phyloP scores from a whole-genome alignment of 371 early-diverging fungal genomes.

The Mortierella sp. region DNA sequence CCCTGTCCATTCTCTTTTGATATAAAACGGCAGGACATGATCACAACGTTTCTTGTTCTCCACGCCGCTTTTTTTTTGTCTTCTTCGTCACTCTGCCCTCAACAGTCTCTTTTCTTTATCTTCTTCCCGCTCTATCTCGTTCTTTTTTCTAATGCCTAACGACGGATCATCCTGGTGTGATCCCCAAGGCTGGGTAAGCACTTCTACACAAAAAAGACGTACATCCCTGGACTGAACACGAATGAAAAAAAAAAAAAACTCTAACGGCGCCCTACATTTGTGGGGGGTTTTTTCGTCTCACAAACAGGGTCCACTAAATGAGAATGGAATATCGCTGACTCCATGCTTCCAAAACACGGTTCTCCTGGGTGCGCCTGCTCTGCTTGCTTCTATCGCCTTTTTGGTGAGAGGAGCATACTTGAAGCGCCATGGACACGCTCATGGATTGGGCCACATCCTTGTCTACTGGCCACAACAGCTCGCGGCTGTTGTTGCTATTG shows the following conservation, averaged over 20 bases:
- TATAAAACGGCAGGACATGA: background rate
- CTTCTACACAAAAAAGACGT: background rate
- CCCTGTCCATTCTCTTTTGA: background rate
- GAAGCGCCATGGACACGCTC: slow-evolving; percentile 7
- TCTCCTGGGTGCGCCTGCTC: slow-evolving; percentile 16
- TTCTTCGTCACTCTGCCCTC: background rate
- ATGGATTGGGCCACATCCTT: slow-evolving; percentile 2
- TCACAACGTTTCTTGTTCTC: background rate
- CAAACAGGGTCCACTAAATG: slow-evolving; percentile 17
- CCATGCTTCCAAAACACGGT: slow-evolving; percentile 24
- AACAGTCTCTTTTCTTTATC: background rate
- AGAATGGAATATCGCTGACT: slow-evolving; percentile 1
- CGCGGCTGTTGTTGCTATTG: background rate
- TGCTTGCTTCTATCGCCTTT: slow-evolving; percentile 11
- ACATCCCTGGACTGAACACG: background rate
- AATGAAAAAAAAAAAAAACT: background rate
- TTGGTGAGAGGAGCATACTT: background rate
- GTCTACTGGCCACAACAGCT: slow-evolving; percentile 23
- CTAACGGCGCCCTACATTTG: background rate
- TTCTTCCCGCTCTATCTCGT: background rate
- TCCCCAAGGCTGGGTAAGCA: background rate
- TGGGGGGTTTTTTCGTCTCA: background rate
- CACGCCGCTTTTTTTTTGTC: slow-evolving; percentile 9
- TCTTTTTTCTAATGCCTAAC: background rate
- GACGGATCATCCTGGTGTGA: slow-evolving; percentile 7